Evolutionary conservation across 2,329 filamentous ascomycete genomes (phyloP).

Genomic region (Fusarium buxicola): DNA sequence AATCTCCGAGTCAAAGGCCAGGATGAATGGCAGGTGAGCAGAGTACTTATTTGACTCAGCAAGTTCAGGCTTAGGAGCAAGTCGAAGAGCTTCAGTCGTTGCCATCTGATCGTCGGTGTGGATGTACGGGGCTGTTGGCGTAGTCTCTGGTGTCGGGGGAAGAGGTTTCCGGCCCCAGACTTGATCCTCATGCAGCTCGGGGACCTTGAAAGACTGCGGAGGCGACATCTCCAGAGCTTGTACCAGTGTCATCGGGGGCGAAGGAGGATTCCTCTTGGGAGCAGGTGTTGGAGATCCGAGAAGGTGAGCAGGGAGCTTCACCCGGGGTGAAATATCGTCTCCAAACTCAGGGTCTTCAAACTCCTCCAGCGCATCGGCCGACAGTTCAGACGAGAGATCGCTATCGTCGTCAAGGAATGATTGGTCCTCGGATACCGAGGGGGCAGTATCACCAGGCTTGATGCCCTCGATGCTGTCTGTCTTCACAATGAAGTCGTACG

Average conservation of each 20-base stretch:
- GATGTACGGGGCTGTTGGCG: conserved; percentile 56
- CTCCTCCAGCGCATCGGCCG: conserved; percentile 58
- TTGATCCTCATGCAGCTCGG: conserved; percentile 43
- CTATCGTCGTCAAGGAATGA: conserved; percentile 65
- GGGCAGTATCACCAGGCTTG: conserved; percentile 50
- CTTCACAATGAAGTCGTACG: conserved; percentile 66
- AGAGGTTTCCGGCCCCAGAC: conserved; percentile 44
- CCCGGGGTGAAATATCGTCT: conserved; percentile 27
- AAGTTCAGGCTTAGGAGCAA: conserved; percentile 49
- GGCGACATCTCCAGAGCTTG: conserved; percentile 46
- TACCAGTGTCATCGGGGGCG: conserved; percentile 44
- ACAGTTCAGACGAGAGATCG: conserved; percentile 73
- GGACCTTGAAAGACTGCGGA: conserved; percentile 38
- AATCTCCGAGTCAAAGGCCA: conserved; percentile 82
- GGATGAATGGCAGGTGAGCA: conserved; percentile 80
- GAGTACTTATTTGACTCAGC: conserved; percentile 55
- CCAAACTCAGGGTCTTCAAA: conserved; percentile 56
- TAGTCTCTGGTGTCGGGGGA: conserved; percentile 60
- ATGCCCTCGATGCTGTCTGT: conserved; percentile 64
- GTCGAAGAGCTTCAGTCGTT: conserved; percentile 52
- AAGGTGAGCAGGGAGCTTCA: conserved; percentile 51
- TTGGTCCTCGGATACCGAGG: conserved; percentile 48
- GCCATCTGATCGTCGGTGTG: conserved; percentile 46
- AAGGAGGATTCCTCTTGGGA: conserved; percentile 48
- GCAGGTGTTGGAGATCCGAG: conserved; percentile 48